These are phyloP conservation scores for Orbilia javanica DNA, from an alignment of 2,329 filamentous ascomycete genomes.

Conservation along the genomic window DNA sequence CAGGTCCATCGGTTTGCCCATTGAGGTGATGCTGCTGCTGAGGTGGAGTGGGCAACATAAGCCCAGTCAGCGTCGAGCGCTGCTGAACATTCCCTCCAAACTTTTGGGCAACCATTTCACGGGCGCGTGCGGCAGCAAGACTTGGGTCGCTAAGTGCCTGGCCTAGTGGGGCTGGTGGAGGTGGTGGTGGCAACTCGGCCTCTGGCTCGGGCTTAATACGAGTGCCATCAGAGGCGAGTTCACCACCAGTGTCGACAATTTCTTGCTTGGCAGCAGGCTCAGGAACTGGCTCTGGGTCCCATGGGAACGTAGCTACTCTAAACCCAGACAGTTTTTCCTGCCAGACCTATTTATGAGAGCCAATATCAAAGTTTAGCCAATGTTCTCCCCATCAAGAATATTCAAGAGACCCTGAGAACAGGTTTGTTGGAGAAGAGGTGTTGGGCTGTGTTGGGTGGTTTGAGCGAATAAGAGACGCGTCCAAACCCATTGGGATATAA, in stretches of 20 bases:
- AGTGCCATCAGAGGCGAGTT: conserved; percentile 60
- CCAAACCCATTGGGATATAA: conserved; percentile 29
- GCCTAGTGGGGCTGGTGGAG: conserved; percentile 62
- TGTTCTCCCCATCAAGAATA: neutral
- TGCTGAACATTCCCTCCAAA: conserved; percentile 39
- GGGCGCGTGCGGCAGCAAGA: conserved; percentile 61
- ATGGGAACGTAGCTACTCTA: conserved; percentile 88
- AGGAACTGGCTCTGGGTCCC: conserved; percentile 79
- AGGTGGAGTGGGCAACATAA: conserved; percentile 63
- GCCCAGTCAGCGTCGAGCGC: conserved; percentile 22
- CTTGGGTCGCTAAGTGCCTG: conserved; percentile 62
- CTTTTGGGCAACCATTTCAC: conserved; percentile 61
- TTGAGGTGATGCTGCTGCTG: conserved; percentile 61
- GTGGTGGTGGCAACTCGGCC: conserved; percentile 64
- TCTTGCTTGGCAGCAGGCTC: conserved; percentile 63
- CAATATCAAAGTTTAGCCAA: neutral
- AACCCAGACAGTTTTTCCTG: conserved; percentile 88
- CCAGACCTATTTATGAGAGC: conserved; percentile 77
- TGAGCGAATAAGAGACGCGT: conserved; percentile 48
- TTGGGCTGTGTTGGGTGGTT: conserved; percentile 16
- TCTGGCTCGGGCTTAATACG: conserved; percentile 68
- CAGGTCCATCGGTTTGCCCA: conserved; percentile 61
- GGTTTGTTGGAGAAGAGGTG: conserved; percentile 10
- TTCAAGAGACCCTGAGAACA: neutral
- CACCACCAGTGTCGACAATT: conserved; percentile 61